phyloP scores from a whole-genome alignment of 176 grass and related monocot species.

The Aegilops speltoides region DNA sequence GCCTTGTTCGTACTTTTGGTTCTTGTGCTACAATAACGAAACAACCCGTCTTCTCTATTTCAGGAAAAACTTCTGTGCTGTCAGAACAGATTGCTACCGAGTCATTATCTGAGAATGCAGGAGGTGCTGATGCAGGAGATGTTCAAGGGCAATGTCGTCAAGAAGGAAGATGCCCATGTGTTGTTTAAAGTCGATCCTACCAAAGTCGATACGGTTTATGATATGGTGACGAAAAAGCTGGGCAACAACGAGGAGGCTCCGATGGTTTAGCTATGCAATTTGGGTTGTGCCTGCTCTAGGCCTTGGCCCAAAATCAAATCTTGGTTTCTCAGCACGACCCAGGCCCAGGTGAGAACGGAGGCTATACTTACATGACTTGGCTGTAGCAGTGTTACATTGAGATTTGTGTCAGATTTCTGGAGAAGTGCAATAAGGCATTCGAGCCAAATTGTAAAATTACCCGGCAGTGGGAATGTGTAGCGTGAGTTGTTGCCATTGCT shows the following conservation, averaged over 20 bases:
- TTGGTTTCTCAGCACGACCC: neutral
- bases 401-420: conserved; percentile 22
- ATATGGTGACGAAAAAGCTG: conserved; percentile 90
- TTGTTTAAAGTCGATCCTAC: conserved; percentile 86
- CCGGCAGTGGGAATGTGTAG: conserved; percentile 27
- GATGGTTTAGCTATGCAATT: conserved; percentile 39
- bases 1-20: neutral
- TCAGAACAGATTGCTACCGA: conserved; percentile 72
- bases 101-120: conserved; percentile 89
- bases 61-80: conserved; percentile 88
- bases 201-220: conserved; percentile 82
- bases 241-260: conserved; percentile 56
- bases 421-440: conserved; percentile 39
- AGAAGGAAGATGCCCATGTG: conserved; percentile 80
- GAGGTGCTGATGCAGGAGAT: conserved; percentile 85
- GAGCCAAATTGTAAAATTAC: conserved; percentile 47
- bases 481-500: conserved; percentile 29
- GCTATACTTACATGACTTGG: conserved; percentile 14
- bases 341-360: neutral
- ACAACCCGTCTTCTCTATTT: neutral
- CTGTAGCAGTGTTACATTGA: conserved; percentile 29
- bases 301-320: neutral
- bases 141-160: conserved; percentile 69
- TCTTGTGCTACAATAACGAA: neutral
- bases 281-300: neutral